Evolutionary conservation across 225 moss, liverwort and hornwort genomes (phyloP), one percentile per base, ranked within the genome.

Genomic region (Pseudisothecium myosuroides): DNA sequence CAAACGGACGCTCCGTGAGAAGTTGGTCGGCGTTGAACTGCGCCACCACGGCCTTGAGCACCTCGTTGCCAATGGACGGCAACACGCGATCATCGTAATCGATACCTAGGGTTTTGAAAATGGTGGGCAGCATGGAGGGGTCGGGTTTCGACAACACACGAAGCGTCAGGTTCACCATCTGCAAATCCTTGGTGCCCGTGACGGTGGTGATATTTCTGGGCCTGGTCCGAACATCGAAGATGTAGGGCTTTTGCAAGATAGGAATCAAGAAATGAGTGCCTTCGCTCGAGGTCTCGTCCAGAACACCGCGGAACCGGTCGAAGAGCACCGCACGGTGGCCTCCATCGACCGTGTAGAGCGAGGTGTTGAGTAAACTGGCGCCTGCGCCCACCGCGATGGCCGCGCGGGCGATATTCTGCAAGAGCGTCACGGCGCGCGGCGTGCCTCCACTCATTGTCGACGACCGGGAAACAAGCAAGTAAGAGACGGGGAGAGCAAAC

Each of bases 21-120:
- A 98, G 96, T 83, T 97, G 97, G 91, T 98, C 98, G 15, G 98
- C 98, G 43, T 98, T 98, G 84, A 98, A 98, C 90, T 98, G 98
- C 73, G 98, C 98, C 89, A 98, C 98, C 39, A 98, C 98, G 37
- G 97, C 96, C 92, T 98, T 98, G 71, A 97, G 91, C 61, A 98
- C 98, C 90, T 97, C 97, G 71, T 98, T 98, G 37, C 98, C 98
- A 50, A 98, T 97, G 7, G 98, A 98, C 11, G 98, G 97, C 52
- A 98, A 85, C 85, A 98, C 98, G 72, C 98, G 91, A 89, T 98
- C 98, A 88, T 97, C 98, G 62, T 98, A 98, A 88, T 98, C 97
- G 66, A 94, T 91, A 54, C 97, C 98, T 68, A 98, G 93, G 81
- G 96, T 97, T 92, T 97, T 98, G 90, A 98, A 98, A 85, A 98